Conservation (phyloP, 805 yeast genomes). For the Myxozyma mucilagina region DNA sequence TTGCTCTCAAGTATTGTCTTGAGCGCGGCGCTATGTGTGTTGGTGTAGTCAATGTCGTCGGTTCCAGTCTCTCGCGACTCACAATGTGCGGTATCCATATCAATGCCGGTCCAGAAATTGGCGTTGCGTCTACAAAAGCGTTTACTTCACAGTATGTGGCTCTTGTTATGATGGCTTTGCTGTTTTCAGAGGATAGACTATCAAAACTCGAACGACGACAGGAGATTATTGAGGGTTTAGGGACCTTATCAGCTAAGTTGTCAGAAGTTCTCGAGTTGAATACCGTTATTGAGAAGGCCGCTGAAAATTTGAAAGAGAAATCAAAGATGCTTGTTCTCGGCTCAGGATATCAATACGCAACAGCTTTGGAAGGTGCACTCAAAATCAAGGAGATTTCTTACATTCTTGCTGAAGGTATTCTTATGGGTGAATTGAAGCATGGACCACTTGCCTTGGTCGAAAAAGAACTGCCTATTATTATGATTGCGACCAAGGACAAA, state of each 20-base stretch:
- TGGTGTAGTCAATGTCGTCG: slow-evolving; percentile 96
- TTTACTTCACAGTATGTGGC: slow-evolving; percentile 98
- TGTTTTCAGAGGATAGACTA: slow-evolving; percentile 88
- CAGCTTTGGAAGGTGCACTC: slow-evolving; percentile 97
- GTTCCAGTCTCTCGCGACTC: slow-evolving; percentile 92
- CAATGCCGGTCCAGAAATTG: slow-evolving; percentile 99
- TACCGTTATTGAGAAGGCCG: slow-evolving; percentile 69
- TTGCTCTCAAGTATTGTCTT: slow-evolving; percentile 90
- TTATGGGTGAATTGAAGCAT: slow-evolving; percentile 98
- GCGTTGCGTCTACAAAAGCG: slow-evolving; percentile 98
- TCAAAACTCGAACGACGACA: slow-evolving; percentile 72
- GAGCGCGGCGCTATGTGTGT: slow-evolving; percentile 97
- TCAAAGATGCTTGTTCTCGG: slow-evolving; percentile 88
- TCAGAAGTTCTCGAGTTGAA: slow-evolving; percentile 72
- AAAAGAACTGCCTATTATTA: slow-evolving; percentile 88
- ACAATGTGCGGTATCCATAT: slow-evolving; percentile 99
- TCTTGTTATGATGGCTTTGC: slow-evolving; percentile 91
- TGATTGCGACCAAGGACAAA: slow-evolving; percentile 94
- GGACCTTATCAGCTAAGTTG: slow-evolving; percentile 82
- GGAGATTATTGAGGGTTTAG: slow-evolving; percentile 84
- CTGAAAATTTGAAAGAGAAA: slow-evolving; percentile 74
- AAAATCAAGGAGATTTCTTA: slow-evolving; percentile 97
- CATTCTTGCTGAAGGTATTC: slow-evolving; percentile 98
- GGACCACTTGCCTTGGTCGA: slow-evolving; percentile 97
- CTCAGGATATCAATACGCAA: slow-evolving; percentile 95